phyloP scores from a whole-genome alignment of 345 rosid species.

The Eucalyptus victrix region DNA sequence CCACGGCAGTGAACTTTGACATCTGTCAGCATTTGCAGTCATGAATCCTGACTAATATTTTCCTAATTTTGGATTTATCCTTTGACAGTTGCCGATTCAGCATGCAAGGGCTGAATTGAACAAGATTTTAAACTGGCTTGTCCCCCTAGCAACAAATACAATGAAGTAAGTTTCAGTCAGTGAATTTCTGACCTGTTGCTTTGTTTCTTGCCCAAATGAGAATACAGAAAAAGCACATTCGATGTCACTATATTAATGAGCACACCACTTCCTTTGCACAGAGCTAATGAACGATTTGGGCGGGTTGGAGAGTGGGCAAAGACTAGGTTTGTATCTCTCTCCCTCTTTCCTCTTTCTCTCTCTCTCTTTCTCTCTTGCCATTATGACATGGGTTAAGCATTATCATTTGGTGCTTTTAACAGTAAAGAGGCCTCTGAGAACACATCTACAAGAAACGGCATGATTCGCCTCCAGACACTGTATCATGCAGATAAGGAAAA shows the following conservation, averaged over 20 bases:
- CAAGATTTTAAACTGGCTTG: conserved; percentile 79
- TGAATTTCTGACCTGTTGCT: neutral
- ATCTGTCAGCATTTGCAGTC: neutral
- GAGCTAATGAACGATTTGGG: conserved; percentile 92
- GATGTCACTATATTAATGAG: neutral
- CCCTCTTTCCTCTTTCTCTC: neutral
- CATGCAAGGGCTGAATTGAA: conserved; percentile 80
- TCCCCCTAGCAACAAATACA: conserved; percentile 71
- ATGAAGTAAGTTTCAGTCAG: conserved; percentile 40
- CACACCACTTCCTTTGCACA: conserved; percentile 8
- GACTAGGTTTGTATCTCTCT: conserved; percentile 37
- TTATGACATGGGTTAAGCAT: neutral
- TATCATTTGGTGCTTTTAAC: neutral
- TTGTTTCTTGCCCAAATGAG: neutral
- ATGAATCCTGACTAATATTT: neutral
- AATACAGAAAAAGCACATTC: neutral
- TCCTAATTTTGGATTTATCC: neutral
- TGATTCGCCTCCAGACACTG: conserved; percentile 76
- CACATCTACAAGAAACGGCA: conserved; percentile 44
- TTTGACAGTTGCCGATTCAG: conserved; percentile 39
- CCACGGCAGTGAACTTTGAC: neutral
- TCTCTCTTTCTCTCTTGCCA: neutral
- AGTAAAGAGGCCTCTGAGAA: conserved; percentile 60
- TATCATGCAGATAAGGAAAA: conserved; percentile 92
- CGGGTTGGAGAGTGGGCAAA: conserved; percentile 99